Evolutionary conservation across 2,329 filamentous ascomycete genomes (phyloP), one percentile per base, ranked within the genome.

Genomic region (Ophiostoma novo-ulmi): DNA sequence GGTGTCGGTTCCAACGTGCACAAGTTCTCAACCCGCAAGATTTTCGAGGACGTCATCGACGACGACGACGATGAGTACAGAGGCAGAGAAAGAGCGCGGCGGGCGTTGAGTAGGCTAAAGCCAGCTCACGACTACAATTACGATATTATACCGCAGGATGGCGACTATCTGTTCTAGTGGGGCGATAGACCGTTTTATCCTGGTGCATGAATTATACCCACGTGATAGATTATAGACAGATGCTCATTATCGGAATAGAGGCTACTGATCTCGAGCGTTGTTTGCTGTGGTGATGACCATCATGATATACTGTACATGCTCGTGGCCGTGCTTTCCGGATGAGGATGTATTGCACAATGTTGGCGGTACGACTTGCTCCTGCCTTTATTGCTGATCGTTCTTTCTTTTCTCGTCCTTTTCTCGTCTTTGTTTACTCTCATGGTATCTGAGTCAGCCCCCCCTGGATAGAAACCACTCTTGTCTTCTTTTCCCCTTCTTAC

Each of bases 21-120:
- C 7, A 84, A 84, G 75, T 84, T 81, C 71, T 82, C 83, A 0
- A 80, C 85, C 68, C 82, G 80, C 0, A 38, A 91, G 77, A 10
- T 26, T 3, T 11, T 35, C 10, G 71, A 72, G 38, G 71, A 72
- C 17, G 5, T 70, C 10, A 65, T 72, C 39, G 67, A 67, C n/a
- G 55, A 69, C 31, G 70, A 71, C 11, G 70, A 71, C 7, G 70
- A 69, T 1, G 58, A 58, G 44, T 48, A n/a, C 44, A 48, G 13
- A 48, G 38, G 38, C 38, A 39, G 38, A 39, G 10, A 39, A 13
- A 39, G 10, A 39, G 38, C 10, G 38, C 38, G 10, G 38, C 20
- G 5, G 44, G 3, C 44, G 44, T 2, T 2, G 44, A 6, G 5
- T 13, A 17, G 13, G 41, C 17, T 44, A 5, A 44, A 48, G n/a